Base-by-base conservation (phyloP, 495 filamentous ascomycete species). In the Letharia lupina region DNA sequence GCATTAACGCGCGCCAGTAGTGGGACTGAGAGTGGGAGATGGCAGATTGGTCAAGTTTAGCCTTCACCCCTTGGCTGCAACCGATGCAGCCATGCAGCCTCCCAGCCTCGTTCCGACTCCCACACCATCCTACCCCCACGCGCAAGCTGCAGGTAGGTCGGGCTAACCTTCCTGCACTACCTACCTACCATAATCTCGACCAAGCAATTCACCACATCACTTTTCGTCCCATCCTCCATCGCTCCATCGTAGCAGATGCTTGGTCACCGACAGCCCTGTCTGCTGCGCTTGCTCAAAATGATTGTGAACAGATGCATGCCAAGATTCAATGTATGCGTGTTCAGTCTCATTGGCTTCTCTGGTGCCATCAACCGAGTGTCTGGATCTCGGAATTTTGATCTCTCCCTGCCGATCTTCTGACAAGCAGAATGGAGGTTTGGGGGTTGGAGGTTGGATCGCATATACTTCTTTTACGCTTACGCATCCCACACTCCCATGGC, bases 131-230 rank as follows among this genome's bases (percentile, higher is more conserved):
- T 20, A 57, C 54, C 54, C 54, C 54, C 54, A 57, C 54, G 33
- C 54, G 33, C 54, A 57, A 57, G 54, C 31, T 37, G 54, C 54
- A 57, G 54, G 54, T 37, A 57, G 54, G 54, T 57, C 8, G 33
- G 33, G 13, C 15, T 57, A 37, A 57, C 2, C 13, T 57, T 56
- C 12, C 52, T 37, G 54, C 54, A 20, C 31, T 57, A 37, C 23
- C 23, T 28, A 28, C 23, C 23, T 28, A 28, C 33, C 7, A 9
- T 37, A 18, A 9, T 8, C 28, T 57, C 1, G 16, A 57, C 33
- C 54, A 57, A 57, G 16, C 54, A 57, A 37, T 8, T 37, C 7
- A 18, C 54, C 3, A 33, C 4, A 10, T 20, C 16, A 20, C 33
- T 37, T 37, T 35, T 37, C 5, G 31, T 57, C 33, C 15, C 54